Percentiles rank a stretch among this genome's conserved stretches.
Conservation (phyloP, 1,139 yeast species). For the Yamadazyma songkhlaensis region DNA sequence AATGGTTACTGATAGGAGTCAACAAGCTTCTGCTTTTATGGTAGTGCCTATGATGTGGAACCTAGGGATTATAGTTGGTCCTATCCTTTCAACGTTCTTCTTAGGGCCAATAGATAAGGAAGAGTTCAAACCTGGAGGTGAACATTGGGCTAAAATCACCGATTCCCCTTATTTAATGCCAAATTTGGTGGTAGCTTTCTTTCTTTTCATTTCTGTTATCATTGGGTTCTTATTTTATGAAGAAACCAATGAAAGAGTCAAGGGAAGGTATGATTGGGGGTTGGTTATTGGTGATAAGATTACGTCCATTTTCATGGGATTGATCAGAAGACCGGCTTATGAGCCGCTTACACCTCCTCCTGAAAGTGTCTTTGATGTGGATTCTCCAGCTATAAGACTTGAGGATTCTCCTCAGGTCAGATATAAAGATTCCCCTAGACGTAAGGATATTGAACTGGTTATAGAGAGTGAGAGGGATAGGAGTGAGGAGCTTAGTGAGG, state of each 20-base stretch:
- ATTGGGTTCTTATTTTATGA: constrained; percentile 53
- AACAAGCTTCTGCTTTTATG: constrained; percentile 8
- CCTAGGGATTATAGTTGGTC: constrained; percentile 6
- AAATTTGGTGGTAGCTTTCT: constrained; percentile 50
- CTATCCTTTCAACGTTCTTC: constrained; percentile 6
- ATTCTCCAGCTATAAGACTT: background rate
- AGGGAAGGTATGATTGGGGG: constrained; percentile 45
- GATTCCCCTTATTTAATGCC: constrained; percentile 57
- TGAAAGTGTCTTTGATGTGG: background rate
- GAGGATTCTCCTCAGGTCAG: background rate
- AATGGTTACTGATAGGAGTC: constrained; percentile 23
- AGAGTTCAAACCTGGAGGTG: background rate
- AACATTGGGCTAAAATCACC: background rate
- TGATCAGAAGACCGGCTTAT: background rate
- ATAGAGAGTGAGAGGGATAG: too few species aligned
- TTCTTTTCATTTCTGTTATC: constrained; percentile 35
- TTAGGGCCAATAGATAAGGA: background rate
- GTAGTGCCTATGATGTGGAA: constrained; percentile 5
- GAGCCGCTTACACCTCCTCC: background rate
- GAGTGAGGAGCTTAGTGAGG: background rate
- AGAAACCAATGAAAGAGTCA: constrained; percentile 51
- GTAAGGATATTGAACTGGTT: background rate
- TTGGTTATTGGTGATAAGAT: constrained; percentile 46
- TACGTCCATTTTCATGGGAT: background rate
- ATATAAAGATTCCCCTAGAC: background rate